Conservation (phyloP, 192 early-diverging fungal genomes). For the Backusella liffmaniae region DNA sequence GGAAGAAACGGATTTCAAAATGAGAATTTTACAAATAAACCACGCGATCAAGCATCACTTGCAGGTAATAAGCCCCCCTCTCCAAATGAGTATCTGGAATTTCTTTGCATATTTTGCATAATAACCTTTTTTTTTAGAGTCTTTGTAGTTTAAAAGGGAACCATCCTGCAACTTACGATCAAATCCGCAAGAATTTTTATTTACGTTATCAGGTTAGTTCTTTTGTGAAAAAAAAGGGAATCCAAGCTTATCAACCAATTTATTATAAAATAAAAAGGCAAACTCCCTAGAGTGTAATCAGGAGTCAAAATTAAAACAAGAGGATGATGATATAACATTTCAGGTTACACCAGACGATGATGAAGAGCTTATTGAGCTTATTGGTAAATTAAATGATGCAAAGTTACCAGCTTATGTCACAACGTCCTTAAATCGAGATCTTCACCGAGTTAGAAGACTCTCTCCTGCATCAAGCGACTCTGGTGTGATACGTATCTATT, state of each 20-base stretch:
- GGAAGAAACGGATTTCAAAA: conserved; percentile 48
- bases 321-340: neutral
- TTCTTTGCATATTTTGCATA: conserved; percentile 11
- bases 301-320: neutral
- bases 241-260: neutral
- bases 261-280: neutral
- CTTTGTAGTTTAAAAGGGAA: neutral
- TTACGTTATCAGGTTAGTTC: conserved; percentile 66
- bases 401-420: conserved; percentile 58
- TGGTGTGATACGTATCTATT: conserved; percentile 70
- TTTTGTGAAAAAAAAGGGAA: neutral
- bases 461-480: conserved; percentile 75
- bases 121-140: neutral
- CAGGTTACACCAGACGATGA: conserved; percentile 28
- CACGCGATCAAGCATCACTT: neutral
- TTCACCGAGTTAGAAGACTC: conserved; percentile 68
- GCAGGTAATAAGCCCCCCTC: neutral
- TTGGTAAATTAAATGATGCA: conserved; percentile 52
- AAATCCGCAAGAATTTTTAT: conserved; percentile 77
- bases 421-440: conserved; percentile 56
- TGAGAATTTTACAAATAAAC: conserved; percentile 42
- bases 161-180: conserved; percentile 26
- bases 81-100: neutral
- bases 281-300: neutral
- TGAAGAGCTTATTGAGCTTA: conserved; percentile 65